Evolutionary conservation across 441 rosid species (phyloP).

Genomic region (Populus hybrid): DNA sequence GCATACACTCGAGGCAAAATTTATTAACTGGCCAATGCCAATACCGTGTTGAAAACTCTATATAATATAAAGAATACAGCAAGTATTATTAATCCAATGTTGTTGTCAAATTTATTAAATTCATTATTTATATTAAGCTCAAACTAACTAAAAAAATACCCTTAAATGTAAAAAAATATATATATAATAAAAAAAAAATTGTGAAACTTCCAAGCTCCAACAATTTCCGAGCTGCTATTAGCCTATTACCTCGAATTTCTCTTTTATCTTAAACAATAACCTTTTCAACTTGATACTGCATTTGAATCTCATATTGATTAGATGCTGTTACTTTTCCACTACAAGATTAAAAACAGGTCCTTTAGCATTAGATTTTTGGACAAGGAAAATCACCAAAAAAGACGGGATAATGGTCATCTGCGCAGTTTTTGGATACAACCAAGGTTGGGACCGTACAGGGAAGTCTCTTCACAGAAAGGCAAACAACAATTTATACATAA

Average conservation of each 20-base stretch:
- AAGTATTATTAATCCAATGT: not conserved
- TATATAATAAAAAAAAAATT: no score
- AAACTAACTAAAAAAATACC: no score
- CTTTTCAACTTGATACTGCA: not conserved
- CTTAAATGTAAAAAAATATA: no score
- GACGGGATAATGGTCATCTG: not conserved
- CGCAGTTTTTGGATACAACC: not conserved
- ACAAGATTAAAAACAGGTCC: not conserved
- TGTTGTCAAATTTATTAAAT: no score
- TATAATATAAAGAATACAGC: not conserved
- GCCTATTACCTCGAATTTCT: not conserved
- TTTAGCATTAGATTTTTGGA: not conserved
- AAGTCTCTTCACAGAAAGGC: not conserved
- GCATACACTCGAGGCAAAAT: not conserved
- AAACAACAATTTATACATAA: not conserved
- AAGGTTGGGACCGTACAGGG: not conserved
- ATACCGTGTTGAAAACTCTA: not conserved
- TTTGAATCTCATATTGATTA: no score
- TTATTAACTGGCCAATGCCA: not conserved
- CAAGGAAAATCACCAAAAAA: not conserved
- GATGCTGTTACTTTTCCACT: not conserved
- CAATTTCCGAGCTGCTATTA: not conserved
- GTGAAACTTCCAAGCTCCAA: no score
- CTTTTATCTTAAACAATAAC: not conserved
- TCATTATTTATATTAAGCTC: no score